A percentile compares a stretch with the other conserved stretches of the same genome.
Conservation (phyloP, 106 monocot genomes). For the Xerophyta viscosa region DNA sequence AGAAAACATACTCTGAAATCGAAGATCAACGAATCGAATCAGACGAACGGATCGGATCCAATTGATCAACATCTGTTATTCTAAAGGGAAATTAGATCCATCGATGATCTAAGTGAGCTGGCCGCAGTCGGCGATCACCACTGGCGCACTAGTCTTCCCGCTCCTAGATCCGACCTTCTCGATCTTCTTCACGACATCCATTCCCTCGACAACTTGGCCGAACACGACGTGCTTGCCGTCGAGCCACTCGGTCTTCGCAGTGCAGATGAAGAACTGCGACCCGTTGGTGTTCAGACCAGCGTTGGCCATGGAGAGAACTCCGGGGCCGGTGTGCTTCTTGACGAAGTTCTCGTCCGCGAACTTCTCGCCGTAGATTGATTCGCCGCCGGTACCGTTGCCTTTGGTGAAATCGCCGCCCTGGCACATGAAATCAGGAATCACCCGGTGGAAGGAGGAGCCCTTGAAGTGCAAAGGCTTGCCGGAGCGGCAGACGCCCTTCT, state of each 20-base stretch:
- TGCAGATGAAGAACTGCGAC: constrained; percentile 85
- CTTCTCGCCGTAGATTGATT: constrained; percentile 73
- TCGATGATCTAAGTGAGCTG: constrained; percentile 33
- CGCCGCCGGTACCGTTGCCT: constrained; percentile 83
- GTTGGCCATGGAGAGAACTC: constrained; percentile 81
- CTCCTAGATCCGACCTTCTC: constrained; percentile 43
- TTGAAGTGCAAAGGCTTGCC: constrained; percentile 82
- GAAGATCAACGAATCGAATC: neutral
- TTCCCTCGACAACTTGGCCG: constrained; percentile 53
- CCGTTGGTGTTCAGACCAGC: constrained; percentile 73
- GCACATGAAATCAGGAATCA: constrained; percentile 88
- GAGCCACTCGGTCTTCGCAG: constrained; percentile 50
- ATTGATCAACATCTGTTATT: too few relatives aligned
- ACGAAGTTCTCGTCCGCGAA: constrained; percentile 72
- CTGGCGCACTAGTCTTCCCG: constrained; percentile 30
- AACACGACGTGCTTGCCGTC: constrained; percentile 78
- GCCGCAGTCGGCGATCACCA: constrained; percentile 51
- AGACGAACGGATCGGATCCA: neutral
- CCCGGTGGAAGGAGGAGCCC: constrained; percentile 72
- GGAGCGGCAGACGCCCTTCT: constrained; percentile 50
- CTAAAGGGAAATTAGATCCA: neutral
- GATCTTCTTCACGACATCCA: constrained; percentile 41
- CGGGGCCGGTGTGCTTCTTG: constrained; percentile 52
- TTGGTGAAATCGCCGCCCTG: constrained; percentile 91
- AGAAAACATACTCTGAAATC: neutral